A percentile compares a stretch with the other conserved stretches of the same genome.
Conservation (phyloP, 495 filamentous ascomycete species). For the Aeminium ludgeri region DNA sequence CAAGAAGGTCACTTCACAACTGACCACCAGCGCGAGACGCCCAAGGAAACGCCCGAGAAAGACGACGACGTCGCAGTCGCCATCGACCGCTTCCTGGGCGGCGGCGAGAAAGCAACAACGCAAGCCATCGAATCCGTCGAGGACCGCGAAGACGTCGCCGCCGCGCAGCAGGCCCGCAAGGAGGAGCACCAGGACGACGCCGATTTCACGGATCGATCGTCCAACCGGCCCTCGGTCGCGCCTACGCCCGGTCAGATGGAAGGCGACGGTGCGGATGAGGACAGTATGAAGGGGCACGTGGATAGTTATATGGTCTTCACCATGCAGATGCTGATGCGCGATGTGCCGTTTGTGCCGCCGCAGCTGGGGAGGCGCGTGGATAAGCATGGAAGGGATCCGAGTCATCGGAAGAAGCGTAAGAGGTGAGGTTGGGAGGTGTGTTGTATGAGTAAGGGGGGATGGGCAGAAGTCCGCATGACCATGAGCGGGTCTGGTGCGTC, state of each 20-base stretch:
- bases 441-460: no score
- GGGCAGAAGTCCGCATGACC: no score
- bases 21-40: constrained; percentile 60
- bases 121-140: constrained; percentile 74
- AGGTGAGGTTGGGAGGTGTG: constrained; percentile 5
- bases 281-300: constrained; percentile 30
- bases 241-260: constrained; percentile 18
- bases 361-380: constrained; percentile 61
- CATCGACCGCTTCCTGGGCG: constrained; percentile 66
- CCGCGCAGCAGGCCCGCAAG: constrained; percentile 77
- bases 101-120: constrained; percentile 34
- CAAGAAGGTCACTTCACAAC: constrained; percentile 98
- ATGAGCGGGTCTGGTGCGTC: no score
- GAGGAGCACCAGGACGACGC: constrained; percentile 71
- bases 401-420: constrained; percentile 17
- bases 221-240: constrained; percentile 20
- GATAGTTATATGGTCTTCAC: constrained; percentile 76
- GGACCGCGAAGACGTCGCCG: constrained; percentile 78
- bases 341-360: constrained; percentile 62
- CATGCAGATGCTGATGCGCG: constrained; percentile 61
- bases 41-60: constrained; percentile 46
- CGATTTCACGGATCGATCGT: constrained; percentile 64
- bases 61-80: constrained; percentile 54
- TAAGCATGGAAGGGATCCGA: constrained; percentile 43
- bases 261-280: constrained; percentile 28